Base-by-base conservation (phyloP, 495 filamentous ascomycete genomes). In the Talaromyces borbonicus region DNA sequence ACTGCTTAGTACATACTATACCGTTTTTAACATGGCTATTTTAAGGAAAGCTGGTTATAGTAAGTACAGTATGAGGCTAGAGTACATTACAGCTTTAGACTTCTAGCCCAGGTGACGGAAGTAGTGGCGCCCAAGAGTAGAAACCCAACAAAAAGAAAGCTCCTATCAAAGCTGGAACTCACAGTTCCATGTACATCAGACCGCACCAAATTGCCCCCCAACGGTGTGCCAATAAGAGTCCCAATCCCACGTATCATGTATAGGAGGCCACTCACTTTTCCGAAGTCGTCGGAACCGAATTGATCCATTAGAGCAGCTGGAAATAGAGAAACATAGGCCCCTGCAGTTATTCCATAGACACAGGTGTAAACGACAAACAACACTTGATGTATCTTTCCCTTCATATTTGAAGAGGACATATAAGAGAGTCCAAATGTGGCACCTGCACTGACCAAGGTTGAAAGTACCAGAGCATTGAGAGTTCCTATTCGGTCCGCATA, bases 241-340 rank as follows among this genome's bases (percentile, higher is more conserved):
- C 57, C 67, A 39, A 69, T 37, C 2, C 68, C 68, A 36, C 63
- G 52, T 0, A 72, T 40, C 62, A 72, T 66, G 30, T 70, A 70
- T 18, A 72, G 47, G 4, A 63, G 47, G 0, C 68, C 68, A 27
- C 68, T 72, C 15, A 71, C 58, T 49, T 56, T 60, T 9, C 59
- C 54, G 26, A 70, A 68, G 39, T 68, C 57, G 29, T 69, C 59
- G 5, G 63, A 52, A 0, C 66, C 68, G 41, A 72, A 72, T 1
- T 63, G 45, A 40, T 72, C 68, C 0, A 68, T 56, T 40, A 72
- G 32, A 22, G 53, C 52, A 0, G 67, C 56, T 5, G 68, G 66
- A 46, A 69, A 72, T 0, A 72, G 53, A 1, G 62, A 54, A 4
- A 68, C 59, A 47, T 71, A 71, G 0, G 66, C 61, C 12, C 61